Evolutionary conservation across 2,329 filamentous ascomycete species (phyloP), one percentile per base, ranked within the genome.

Genomic region (Alternaria arborescens): DNA sequence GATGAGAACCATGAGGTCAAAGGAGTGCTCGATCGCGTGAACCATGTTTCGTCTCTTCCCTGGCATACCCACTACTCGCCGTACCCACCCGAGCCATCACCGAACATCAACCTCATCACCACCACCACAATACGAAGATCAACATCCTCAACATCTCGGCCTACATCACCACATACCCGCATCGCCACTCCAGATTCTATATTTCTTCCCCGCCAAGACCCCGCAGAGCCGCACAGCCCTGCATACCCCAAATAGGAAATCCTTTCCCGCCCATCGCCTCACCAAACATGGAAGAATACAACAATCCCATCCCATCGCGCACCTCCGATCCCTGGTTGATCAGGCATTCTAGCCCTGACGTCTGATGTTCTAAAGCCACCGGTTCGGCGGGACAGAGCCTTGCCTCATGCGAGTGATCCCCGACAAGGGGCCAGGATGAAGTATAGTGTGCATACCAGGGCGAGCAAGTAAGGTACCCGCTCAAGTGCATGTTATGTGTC

Each of bases 291-390:
- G 24, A 41, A 40, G n/a, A 28, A 11, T 8, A 14, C 30, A 46
- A 52, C 24, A 40, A 52, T 47, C 50, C 56, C 56, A 53, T 53
- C 12, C 14, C 42, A n/a, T 47, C 50, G 50, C 50, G n/a, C 51
- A 47, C 24, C 34, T 53, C 48, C 50, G 41, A 14, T 42, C 11
- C 20, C 8, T 20, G 40, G 40, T 42, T 8, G 40, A 42, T 24
- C 18, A 42, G 14, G 18, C 20, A 24, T 42, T 42, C 40, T 12
- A 42, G 20, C 40, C 40, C 20, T 38, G 14, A n/a, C 16, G 34
- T n/a, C 14, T n/a, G 11, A 16, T 20, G 40, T 42, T 22, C 20
- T 3, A 14, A 42, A 42, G 40, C 40, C 20, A 50, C 46, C 46
- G 46, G 46, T 26, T 38, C 46, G 32, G 46, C 10, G 22, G 30